Percentiles rank a stretch among this genome's conserved stretches.
Evolutionary conservation across 192 early-diverging fungal species (phyloP).

Genomic region (Phlyctochytrium bullatum): DNA sequence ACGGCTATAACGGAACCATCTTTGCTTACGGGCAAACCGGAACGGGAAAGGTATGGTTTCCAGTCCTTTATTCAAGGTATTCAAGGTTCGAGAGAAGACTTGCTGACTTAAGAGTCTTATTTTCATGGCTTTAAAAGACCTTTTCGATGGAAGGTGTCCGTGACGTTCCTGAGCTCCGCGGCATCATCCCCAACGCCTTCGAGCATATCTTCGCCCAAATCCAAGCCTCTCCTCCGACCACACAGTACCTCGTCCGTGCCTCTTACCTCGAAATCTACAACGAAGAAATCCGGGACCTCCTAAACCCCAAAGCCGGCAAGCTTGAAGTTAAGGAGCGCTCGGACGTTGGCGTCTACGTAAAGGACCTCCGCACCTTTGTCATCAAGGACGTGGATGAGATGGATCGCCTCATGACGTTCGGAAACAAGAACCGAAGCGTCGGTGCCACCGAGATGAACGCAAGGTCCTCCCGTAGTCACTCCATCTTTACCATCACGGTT

Average conservation of each 20-base stretch:
- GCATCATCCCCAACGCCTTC: slow-evolving; percentile 67
- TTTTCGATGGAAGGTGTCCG: slow-evolving; percentile 73
- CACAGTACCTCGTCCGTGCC: slow-evolving; percentile 76
- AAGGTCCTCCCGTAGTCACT: slow-evolving; percentile 62
- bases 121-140: too few species aligned
- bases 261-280: slow-evolving; percentile 96
- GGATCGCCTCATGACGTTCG: slow-evolving; percentile 60
- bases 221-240: slow-evolving; percentile 45
- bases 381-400: slow-evolving; percentile 64
- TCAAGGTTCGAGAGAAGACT: too few species aligned
- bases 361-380: slow-evolving; percentile 58
- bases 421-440: slow-evolving; percentile 72
- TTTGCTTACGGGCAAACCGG: slow-evolving; percentile 65
- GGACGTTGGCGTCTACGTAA: slow-evolving; percentile 64
- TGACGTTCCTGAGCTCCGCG: slow-evolving; percentile 61
- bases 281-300: slow-evolving; percentile 83
- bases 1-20: slow-evolving; percentile 65
- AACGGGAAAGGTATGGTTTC: slow-evolving; percentile 53
- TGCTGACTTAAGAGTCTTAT: too few species aligned
- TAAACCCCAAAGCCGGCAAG: slow-evolving; percentile 62
- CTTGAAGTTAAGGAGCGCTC: slow-evolving; percentile 63
- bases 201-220: slow-evolving; percentile 65
- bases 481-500: slow-evolving; percentile 67
- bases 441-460: slow-evolving; percentile 79
- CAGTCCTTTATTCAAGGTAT: too few species aligned